Evolutionary conservation across 257 asterid species (phyloP).

Genomic region (Cynanchum wilfordii): DNA sequence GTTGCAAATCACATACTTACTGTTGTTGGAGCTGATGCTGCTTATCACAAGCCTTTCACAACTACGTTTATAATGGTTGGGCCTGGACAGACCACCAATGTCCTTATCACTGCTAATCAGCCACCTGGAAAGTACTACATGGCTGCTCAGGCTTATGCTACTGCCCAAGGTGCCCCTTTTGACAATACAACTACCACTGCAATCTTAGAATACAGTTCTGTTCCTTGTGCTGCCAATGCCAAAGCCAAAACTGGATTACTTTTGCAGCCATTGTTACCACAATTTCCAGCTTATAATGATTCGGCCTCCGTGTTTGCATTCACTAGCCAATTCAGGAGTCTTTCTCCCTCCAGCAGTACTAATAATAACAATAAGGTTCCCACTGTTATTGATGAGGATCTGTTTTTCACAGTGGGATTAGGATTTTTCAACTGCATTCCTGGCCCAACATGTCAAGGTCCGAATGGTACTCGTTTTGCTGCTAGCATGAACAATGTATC

Average conservation of each 20-base stretch:
- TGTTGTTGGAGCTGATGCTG: conserved; percentile 55
- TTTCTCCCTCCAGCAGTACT: conserved; percentile 19
- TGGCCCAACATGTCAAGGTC: conserved; percentile 65
- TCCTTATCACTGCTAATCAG: conserved; percentile 51
- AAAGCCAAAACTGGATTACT: background rate
- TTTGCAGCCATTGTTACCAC: conserved; percentile 36
- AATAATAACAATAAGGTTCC: conserved; percentile 29
- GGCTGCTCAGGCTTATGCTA: conserved; percentile 52
- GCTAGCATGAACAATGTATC: conserved; percentile 62
- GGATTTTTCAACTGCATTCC: conserved; percentile 47
- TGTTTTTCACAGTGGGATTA: conserved; percentile 51
- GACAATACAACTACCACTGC: conserved; percentile 70
- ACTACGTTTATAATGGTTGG: conserved; percentile 56
- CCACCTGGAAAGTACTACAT: conserved; percentile 45
- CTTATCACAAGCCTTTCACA: conserved; percentile 48
- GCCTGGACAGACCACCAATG: conserved; percentile 65
- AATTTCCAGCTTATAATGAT: conserved; percentile 52
- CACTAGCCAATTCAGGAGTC: conserved; percentile 32
- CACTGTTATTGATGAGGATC: conserved; percentile 28
- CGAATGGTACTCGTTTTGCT: conserved; percentile 49
- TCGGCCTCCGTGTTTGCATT: conserved; percentile 39
- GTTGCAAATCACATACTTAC: conserved; percentile 59
- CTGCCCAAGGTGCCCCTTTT: conserved; percentile 38
- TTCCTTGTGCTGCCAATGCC: background rate
- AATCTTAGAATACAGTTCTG: conserved; percentile 40